Base-by-base conservation (phyloP, 179 eudicot species). In the Spergularia azorica region DNA sequence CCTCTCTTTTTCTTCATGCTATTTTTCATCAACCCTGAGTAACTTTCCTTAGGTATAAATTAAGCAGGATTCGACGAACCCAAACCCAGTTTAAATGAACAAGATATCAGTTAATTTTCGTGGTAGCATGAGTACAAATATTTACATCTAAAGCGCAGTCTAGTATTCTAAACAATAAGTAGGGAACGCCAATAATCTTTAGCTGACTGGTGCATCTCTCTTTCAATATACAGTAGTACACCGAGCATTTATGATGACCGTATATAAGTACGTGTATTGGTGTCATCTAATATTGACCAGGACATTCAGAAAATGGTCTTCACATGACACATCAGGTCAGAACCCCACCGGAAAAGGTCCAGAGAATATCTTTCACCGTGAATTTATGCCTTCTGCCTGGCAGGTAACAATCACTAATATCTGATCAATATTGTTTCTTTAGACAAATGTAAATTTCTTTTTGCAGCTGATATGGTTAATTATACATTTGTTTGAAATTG, bases 381-480 rank as follows among this genome's bases (percentile, higher is more conserved):
- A 92, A 74, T 89, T 87, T 76, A 92, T 94, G 97, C 97, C 97
- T 74, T 89, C 88, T 75, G 86, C 85, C 41, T 94, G 97, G 98
- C 98, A 88, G 95, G 98, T 94, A 84, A 59, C 64, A n/a, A n/a
- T 63, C 48, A 65, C 15, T 41, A 32, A 14, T 46, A 61, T 67
- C 21, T 14, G 41, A 61, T 50, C 36, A 39, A 43, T 13, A 38
- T 61, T 21, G 21, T 21, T 21, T 41, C 46, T 58, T 41, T 57
- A 38, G 17, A 41, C 18, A 15, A 32, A 52, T 46, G 68, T 48
- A 10, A 13, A 12, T 54, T 20, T 55, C 63, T 55, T 71, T 55
- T 12, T 12, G 32, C 26, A 15, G 17, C 36, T 38, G 17, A 70
- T 52, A 21, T 26, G 52, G 10, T 67, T 43, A 67, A 56, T 9